phyloP scores from a whole-genome alignment of 805 yeast genomes.

The Saturnispora gosingensis region DNA sequence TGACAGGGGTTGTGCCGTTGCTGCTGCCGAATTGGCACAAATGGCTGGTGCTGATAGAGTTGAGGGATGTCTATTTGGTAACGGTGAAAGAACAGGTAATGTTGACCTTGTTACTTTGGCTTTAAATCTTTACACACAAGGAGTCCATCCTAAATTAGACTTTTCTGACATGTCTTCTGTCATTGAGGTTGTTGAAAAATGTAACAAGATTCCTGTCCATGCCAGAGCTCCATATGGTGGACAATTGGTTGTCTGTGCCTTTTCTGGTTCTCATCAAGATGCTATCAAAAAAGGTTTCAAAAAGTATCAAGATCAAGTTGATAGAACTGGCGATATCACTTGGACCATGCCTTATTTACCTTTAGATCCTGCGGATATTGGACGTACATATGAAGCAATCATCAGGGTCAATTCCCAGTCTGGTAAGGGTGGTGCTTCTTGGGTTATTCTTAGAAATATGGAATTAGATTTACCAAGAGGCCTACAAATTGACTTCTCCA shows the following conservation, averaged over 20 bases:
- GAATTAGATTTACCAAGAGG: slow-evolving; percentile 78
- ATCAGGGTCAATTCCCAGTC: slow-evolving; percentile 82
- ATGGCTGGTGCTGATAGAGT: slow-evolving; percentile 84
- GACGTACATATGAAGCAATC: slow-evolving; percentile 86
- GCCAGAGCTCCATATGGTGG: slow-evolving; percentile 81
- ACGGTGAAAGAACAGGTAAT: slow-evolving; percentile 83
- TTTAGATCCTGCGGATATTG: slow-evolving; percentile 76
- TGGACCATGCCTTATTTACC: slow-evolving; percentile 82
- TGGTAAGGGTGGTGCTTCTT: slow-evolving; percentile 85
- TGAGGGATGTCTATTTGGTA: slow-evolving; percentile 79
- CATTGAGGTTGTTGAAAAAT: slow-evolving; percentile 65
- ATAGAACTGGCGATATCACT: slow-evolving; percentile 25
- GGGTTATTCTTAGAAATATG: slow-evolving; percentile 69
- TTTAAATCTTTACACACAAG: slow-evolving; percentile 70
- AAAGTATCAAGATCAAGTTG: slow-evolving; percentile 31
- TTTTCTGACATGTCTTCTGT: slow-evolving; percentile 58
- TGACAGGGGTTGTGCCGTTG: slow-evolving; percentile 85
- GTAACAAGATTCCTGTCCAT: slow-evolving; percentile 73
- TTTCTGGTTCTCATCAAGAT: slow-evolving; percentile 81
- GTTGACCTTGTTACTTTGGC: slow-evolving; percentile 76
- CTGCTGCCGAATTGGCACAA: slow-evolving; percentile 75
- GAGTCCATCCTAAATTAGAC: slow-evolving; percentile 61
- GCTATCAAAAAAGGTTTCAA: slow-evolving; percentile 79
- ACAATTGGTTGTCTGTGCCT: slow-evolving; percentile 73
- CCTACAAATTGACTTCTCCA: slow-evolving; percentile 67